Base-by-base conservation (phyloP, 176 grass and related monocot genomes). In the Aegilops bicornis region DNA sequence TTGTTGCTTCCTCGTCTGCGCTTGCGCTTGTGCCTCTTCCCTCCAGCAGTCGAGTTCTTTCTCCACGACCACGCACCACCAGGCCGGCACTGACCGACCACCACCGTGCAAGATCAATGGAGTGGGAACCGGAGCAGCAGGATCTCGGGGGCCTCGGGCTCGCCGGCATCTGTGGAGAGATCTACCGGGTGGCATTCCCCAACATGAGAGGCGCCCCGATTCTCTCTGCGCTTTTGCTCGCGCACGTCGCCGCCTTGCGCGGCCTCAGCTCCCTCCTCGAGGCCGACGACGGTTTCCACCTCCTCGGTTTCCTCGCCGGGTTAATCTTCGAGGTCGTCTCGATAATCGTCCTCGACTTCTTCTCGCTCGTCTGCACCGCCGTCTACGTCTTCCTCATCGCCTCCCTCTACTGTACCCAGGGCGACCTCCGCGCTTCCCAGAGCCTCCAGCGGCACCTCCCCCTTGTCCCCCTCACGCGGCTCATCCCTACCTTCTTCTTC, bases 261-360 rank as follows among this genome's bases (percentile, higher is more conserved):
- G 6, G 29, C 64, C 6, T 67, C 14, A 0, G 2, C 14, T 29
- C 24, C 24, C 11, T 0, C 25, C 1, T 64, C 25, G 11, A 17
- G 0, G 1, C 14, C 1, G 64, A 27, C 25, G 25, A 27, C 25
- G 25, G 25, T 27, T 27, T 27, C 25, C 25, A 27, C 30, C 33
- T 35, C 33, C 3, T 35, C 33, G 33, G 33, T 35, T 35, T 35
- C 33, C 33, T 35, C 33, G 33, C 4, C 33, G 33, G 33, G 2
- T 35, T 35, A 35, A 6, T 67, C 64, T 8, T 12, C 1, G 14
- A 32, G 29, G 14, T 0, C 8, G 6, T 32, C 14, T 31, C 1
- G 3, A 10, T 32, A 2, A 1, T 2, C 64, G 5, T 66, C 29
- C 13, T 66, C 29, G 0, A 7, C 13, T 0, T 2, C 0, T 0